Conservation (phyloP, 169 alveolate genomes). For the Plasmodium gallinaceum region DNA sequence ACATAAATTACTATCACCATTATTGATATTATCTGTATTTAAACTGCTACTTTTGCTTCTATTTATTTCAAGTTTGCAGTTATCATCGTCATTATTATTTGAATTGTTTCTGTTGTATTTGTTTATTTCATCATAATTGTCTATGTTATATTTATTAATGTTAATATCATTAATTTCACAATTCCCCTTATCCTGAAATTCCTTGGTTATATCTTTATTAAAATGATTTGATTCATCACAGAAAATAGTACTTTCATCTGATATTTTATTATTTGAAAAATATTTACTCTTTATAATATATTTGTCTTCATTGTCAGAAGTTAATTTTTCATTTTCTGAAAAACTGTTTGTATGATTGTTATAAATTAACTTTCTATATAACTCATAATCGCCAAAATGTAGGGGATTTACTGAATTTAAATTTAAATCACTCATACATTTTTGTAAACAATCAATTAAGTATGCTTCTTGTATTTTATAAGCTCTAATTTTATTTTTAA, state of each 20-base stretch:
- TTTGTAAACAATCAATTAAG: conserved; percentile 65
- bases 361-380: conserved; percentile 21
- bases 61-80: background rate
- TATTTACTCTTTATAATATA: background rate
- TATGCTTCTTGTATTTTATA: conserved; percentile 70
- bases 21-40: background rate
- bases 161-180: background rate
- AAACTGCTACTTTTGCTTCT: background rate
- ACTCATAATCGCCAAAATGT: conserved; percentile 29
- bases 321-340: background rate
- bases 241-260: background rate
- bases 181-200: background rate
- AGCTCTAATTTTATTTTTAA: conserved; percentile 74
- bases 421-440: conserved; percentile 47
- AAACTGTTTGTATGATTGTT: background rate
- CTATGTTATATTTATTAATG: background rate
- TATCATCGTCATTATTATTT: background rate
- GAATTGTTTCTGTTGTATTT: background rate
- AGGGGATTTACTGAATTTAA: conserved; percentile 32
- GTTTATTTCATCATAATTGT: no score
- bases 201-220: background rate
- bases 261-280: background rate
- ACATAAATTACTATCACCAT: background rate
- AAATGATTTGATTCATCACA: background rate
- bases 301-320: conserved; percentile 5